Base-by-base conservation (phyloP, 2,329 filamentous ascomycete genomes). In the Fusarium virguliforme region DNA sequence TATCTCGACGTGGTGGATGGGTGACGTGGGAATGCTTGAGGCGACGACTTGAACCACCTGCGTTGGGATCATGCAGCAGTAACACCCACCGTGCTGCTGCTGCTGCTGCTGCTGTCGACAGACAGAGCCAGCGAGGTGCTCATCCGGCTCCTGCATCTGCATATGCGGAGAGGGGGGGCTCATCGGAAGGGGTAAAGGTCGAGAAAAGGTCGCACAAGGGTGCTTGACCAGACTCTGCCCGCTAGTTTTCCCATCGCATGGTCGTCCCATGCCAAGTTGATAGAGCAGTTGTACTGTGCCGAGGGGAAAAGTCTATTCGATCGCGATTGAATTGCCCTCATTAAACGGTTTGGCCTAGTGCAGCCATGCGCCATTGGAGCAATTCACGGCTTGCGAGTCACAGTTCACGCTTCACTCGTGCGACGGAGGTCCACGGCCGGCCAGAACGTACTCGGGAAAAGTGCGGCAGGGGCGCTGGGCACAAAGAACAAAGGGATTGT, bases 321-420 rank as follows among this genome's bases (percentile, higher is more conserved):
- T 71, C 57, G 60, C 15, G 62, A 58, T 53, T 59, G 48, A 73
- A 73, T 75, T 74, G 73, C 64, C 50, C 68, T 76, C 71, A 76
- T 76, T 65, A 76, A 76, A 76, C 72, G 62, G 48, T 56, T n/a
- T n/a, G 37, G 40, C 46, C 40, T 76, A 75, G 74, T 74, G 68
- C 62, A 64, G 63, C 66, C 63, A 65, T 71, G 68, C 63, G 65
- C 60, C 59, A 60, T 67, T 38, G 41, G 64, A 51, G 60, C 13
- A 71, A 68, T 71, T 68, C 68, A 65, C 64, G 53, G 55, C 50
- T 71, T 67, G 64, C 71, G 71, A 74, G 72, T 75, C 68, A 73
- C 60, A 60, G 43, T 61, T 65, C 64, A 71, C 68, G 55, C 65
- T 73, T 68, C 60, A 66, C 34, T 60, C 40, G 40, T 43, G 40